Evolutionary conservation across 2,329 filamentous ascomycete species (phyloP).

Genomic region (Amesomyces nigricolor): DNA sequence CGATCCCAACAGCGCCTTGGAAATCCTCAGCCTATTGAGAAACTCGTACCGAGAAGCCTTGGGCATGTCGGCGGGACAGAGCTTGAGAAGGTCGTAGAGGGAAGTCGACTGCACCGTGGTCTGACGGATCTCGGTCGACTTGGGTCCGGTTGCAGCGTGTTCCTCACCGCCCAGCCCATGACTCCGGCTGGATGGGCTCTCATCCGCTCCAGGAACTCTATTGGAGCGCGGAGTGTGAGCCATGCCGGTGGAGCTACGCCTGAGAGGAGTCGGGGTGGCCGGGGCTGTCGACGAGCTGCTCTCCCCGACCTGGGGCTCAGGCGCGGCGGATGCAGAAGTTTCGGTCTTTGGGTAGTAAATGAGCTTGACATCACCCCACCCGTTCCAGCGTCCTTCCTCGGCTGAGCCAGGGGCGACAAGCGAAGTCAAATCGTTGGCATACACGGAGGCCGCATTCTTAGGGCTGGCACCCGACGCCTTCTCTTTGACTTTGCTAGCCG

Average conservation of each 20-base stretch:
- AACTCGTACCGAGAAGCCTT: conserved; percentile 73
- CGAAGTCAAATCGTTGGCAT: conserved; percentile 78
- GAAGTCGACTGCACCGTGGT: conserved; percentile 46
- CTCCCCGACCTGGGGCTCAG: conserved; percentile 19
- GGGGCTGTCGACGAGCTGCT: conserved; percentile 44
- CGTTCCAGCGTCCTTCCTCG: conserved; percentile 55
- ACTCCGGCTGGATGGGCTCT: conserved; percentile 37
- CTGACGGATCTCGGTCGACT: conserved; percentile 60
- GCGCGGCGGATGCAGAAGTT: conserved; percentile 26
- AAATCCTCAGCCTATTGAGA: conserved; percentile 73
- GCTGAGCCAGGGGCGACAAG: conserved; percentile 56
- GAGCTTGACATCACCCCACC: conserved; percentile 75
- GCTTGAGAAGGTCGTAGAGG: conserved; percentile 52
- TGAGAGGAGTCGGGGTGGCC: conserved; percentile 68
- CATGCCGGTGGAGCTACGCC: conserved; percentile 58
- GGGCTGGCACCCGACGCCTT: conserved; percentile 43
- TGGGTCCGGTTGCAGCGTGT: conserved; percentile 43
- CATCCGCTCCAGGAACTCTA: conserved; percentile 33
- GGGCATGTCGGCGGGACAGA: conserved; percentile 60
- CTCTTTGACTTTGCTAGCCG: conserved; percentile 70
- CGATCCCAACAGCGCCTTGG: conserved; percentile 69
- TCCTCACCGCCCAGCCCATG: conserved; percentile 37
- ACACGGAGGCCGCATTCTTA: conserved; percentile 53
- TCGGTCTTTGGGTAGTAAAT: conserved; percentile 63
- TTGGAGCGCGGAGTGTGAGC: conserved; percentile 38